These are phyloP conservation scores for Candida odintsovae DNA, from an alignment of 805 yeast genomes.

Conservation along the genomic window DNA sequence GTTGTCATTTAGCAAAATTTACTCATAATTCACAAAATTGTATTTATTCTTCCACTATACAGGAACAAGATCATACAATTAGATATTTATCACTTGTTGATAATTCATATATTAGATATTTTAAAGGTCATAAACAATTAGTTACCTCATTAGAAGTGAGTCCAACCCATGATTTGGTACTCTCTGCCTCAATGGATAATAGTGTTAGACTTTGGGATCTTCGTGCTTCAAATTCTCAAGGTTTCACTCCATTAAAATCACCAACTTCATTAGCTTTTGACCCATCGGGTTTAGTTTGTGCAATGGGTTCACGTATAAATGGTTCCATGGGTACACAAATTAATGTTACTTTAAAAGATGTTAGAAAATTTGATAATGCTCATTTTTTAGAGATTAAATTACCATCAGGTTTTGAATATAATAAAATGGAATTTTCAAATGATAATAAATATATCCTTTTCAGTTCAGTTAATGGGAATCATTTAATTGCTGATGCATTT, in stretches of 20 bases:
- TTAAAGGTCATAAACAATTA: slow-evolving; percentile 76
- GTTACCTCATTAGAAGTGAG: slow-evolving; percentile 70
- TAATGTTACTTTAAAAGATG: slow-evolving; percentile 55
- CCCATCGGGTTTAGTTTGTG: slow-evolving; percentile 66
- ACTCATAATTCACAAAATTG: slow-evolving; percentile 70
- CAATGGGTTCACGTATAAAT: slow-evolving; percentile 52
- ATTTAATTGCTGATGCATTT: slow-evolving; percentile 65
- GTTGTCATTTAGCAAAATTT: slow-evolving; percentile 81
- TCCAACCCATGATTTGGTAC: slow-evolving; percentile 59
- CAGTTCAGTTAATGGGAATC: slow-evolving; percentile 49
- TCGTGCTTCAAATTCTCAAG: slow-evolving; percentile 59
- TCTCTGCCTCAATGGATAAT: slow-evolving; percentile 69
- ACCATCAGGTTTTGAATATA: slow-evolving; percentile 40
- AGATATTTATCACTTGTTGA: slow-evolving; percentile 73
- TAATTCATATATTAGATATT: slow-evolving; percentile 77
- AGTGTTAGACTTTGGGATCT: slow-evolving; percentile 88
- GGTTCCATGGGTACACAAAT: slow-evolving; percentile 30
- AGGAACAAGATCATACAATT: slow-evolving; percentile 64
- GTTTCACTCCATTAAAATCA: slow-evolving; percentile 48
- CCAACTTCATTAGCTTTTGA: slow-evolving; percentile 66
- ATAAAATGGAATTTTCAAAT: slow-evolving; percentile 72
- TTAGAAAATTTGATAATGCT: slow-evolving; percentile 48
- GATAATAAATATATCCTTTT: slow-evolving; percentile 62
- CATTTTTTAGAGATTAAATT: slow-evolving; percentile 46
- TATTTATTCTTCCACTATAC: slow-evolving; percentile 72